These are phyloP conservation scores for Teratosphaeria nubilosa DNA, from an alignment of 2,329 filamentous ascomycete species.

Conservation along the genomic window DNA sequence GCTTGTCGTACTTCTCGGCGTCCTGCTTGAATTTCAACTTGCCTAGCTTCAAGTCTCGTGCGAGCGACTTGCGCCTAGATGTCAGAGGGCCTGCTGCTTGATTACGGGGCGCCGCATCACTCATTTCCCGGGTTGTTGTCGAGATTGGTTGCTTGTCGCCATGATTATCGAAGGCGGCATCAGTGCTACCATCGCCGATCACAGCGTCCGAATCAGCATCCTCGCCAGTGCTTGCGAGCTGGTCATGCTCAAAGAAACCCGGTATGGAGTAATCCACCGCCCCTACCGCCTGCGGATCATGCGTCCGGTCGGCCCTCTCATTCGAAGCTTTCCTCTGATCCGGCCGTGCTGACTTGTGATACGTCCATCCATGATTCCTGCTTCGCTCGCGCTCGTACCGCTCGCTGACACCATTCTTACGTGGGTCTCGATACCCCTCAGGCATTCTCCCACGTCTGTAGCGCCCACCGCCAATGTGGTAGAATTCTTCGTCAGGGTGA, in stretches of 20 bases:
- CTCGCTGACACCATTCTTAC: neutral
- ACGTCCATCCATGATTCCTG: neutral
- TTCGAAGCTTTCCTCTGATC: neutral
- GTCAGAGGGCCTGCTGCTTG: neutral
- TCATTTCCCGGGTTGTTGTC: neutral
- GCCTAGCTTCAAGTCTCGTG: neutral
- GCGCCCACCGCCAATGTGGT: constrained; percentile 4
- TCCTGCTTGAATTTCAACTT: neutral
- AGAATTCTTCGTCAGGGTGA: constrained; percentile 6
- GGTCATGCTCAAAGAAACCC: neutral
- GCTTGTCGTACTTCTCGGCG: constrained; percentile 1
- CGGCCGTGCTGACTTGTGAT: neutral
- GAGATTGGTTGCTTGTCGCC: neutral
- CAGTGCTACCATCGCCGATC: neutral
- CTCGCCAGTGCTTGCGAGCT: neutral
- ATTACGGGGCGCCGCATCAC: neutral
- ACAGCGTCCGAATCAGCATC: neutral
- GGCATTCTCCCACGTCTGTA: constrained; percentile 2
- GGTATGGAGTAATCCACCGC: neutral
- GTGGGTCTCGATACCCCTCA: neutral
- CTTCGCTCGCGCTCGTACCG: neutral
- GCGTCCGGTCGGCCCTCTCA: neutral
- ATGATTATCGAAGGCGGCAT: neutral
- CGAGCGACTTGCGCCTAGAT: neutral
- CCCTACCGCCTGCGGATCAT: neutral